These are phyloP conservation scores for Pseudogymnoascus sp. DNA, from an alignment of 2,329 filamentous ascomycete genomes.

Conservation along the genomic window DNA sequence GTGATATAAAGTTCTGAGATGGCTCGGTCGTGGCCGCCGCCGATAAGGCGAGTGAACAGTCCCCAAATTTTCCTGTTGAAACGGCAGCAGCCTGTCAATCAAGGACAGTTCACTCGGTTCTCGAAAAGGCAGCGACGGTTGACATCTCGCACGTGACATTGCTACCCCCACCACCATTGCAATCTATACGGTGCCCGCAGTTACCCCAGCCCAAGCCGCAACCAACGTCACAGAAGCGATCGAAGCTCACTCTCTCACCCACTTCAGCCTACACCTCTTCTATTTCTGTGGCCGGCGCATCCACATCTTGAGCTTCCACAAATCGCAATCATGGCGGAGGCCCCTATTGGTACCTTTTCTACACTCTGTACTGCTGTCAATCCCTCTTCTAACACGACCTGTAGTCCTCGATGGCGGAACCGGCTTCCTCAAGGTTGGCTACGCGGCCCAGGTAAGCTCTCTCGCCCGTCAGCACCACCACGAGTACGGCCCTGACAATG, in stretches of 20 bases:
- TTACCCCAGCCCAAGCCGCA: conserved; percentile 12
- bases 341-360: conserved; percentile 28
- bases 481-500: conserved; percentile 12
- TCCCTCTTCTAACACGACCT: conserved; percentile 7
- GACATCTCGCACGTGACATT: background rate
- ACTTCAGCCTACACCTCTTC: conserved; percentile 12
- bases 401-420: conserved; percentile 98
- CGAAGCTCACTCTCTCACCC: conserved; percentile 14
- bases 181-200: conserved; percentile 12
- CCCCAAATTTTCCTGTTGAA: too few species aligned
- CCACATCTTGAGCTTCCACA: conserved; percentile 14
- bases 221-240: conserved; percentile 12
- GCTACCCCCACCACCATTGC: conserved; percentile 2
- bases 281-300: conserved; percentile 10
- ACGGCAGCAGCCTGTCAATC: too few species aligned
- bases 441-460: conserved; percentile 67
- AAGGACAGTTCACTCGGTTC: too few species aligned
- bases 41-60: too few species aligned
- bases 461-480: conserved; percentile 6
- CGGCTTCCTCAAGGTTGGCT: conserved; percentile 98
- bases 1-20: background rate
- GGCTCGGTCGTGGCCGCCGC: background rate
- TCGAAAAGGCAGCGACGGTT: background rate
- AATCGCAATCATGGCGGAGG: conserved; percentile 28
- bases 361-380: background rate